phyloP scores from a whole-genome alignment of 2,329 filamentous ascomycete species.

The Fusarium annulatum region DNA sequence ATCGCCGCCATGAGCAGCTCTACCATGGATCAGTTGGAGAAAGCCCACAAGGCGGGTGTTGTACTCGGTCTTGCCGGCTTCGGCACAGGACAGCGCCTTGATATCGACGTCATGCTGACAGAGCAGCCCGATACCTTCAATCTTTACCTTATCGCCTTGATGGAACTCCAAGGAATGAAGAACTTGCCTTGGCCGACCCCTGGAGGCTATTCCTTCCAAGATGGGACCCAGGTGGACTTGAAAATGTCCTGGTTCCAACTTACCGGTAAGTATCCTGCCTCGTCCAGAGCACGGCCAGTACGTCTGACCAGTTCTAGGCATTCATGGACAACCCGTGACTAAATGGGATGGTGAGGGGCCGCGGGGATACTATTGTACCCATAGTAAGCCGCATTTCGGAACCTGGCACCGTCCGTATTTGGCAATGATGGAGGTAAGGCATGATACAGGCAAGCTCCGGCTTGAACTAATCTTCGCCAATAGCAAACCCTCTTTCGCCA shows the following conservation, averaged over 20 bases:
- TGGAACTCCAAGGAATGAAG: rapidly evolving
- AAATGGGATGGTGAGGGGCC: rapidly evolving
- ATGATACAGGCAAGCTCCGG: background rate
- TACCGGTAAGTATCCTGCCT: rapidly evolving
- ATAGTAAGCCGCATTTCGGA: rapidly evolving
- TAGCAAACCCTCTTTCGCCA: background rate
- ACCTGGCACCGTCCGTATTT: background rate
- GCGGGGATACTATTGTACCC: background rate
- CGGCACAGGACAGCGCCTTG: rapidly evolving
- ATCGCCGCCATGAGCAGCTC: background rate
- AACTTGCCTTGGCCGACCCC: rapidly evolving
- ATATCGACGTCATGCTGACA: background rate
- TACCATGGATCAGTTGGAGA: rapidly evolving
- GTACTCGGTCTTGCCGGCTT: background rate
- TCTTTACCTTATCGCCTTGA: background rate
- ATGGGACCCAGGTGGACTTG: background rate
- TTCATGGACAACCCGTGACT: background rate
- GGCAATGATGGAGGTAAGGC: background rate
- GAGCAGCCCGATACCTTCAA: background rate
- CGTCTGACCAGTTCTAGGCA: rapidly evolving
- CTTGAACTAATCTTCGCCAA: no score
- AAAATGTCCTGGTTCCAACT: background rate
- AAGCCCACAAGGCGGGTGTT: rapidly evolving
- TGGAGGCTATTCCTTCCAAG: background rate
- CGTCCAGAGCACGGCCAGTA: rapidly evolving